Base-by-base conservation (phyloP, 148 eudicot species). In the Bassia scoparia region DNA sequence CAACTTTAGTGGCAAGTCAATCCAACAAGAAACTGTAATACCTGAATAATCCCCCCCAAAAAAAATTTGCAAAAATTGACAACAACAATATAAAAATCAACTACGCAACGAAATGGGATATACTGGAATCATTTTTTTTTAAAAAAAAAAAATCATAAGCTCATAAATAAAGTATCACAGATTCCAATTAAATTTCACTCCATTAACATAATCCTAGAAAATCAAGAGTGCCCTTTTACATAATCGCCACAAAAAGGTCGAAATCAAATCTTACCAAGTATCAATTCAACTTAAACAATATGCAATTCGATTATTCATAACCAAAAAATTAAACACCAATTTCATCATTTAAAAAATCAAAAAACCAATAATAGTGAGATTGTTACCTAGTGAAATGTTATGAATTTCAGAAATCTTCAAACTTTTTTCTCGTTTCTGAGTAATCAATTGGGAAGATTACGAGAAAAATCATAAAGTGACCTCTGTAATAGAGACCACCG, bases 401-500 rank as follows among this genome's bases (percentile, higher is more conserved):
- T 43, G 1, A 73, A 73, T 44, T 20, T 50, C 15, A n/a, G 59
- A 37, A 67, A 70, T 58, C n/a, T 17, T 38, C 53, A 33, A 7
- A 0, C 68, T 13, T 23, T 11, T 72, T 67, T 34, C 50, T 6
- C 24, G 48, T 58, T 3, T 17, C 11, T 14, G 4, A 24, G 44
- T 12, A 68, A 78, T 67, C 44, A 50, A 72, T 35, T 59, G 20
- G 65, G 65, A 72, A 67, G 23, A 18, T 33, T 48, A 6, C 12
- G 24, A 69, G 34, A 31, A 46, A 60, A 60, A 43, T 4, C 7
- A 16, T 16, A 2, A 61, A 77, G 73, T 68, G 37, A 41, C 14
- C 43, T 69, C 59, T 31, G 41, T 49, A 53, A 66, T 60, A 58
- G 53, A 68, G 70, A 49, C 62, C 54, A 68, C 81, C 70, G 26